phyloP scores from a whole-genome alignment of 495 filamentous ascomycete species.

The Neurospora sp. region DNA sequence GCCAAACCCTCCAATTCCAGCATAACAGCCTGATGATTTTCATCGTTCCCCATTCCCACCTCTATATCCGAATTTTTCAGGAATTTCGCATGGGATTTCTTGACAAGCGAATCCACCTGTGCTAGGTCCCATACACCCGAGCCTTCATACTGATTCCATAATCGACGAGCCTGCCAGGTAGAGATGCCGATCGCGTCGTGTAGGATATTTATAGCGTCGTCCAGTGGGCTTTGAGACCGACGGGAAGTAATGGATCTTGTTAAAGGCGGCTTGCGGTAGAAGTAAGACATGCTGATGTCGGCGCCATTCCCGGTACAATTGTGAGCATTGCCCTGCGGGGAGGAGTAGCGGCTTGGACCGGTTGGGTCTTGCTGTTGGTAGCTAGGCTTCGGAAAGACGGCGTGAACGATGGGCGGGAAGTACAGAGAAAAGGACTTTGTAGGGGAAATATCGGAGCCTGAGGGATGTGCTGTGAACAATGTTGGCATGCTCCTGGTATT shows the following conservation, averaged over 20 bases:
- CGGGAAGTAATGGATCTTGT: neutral
- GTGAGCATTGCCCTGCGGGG: neutral
- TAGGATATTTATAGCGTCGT: neutral
- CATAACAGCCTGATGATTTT: neutral
- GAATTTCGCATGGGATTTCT: neutral
- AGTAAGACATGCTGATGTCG: neutral
- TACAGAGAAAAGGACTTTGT: neutral
- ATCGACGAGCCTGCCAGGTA: neutral
- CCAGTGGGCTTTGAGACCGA: neutral
- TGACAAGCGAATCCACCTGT: neutral
- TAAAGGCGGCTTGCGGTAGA: neutral
- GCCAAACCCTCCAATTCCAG: neutral
- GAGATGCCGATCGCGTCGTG: neutral
- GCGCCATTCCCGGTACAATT: neutral
- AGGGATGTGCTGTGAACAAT: neutral
- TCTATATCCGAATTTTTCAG: neutral
- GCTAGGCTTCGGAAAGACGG: neutral
- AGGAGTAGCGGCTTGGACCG: neutral
- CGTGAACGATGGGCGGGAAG: neutral
- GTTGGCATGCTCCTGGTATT: neutral
- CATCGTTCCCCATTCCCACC: neutral
- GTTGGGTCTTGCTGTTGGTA: neutral
- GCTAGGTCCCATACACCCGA: neutral
- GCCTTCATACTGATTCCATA: neutral
- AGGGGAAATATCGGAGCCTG: too few species aligned